Base-by-base conservation (phyloP, 2,329 filamentous ascomycete species). In the Beauveria medogensis region DNA sequence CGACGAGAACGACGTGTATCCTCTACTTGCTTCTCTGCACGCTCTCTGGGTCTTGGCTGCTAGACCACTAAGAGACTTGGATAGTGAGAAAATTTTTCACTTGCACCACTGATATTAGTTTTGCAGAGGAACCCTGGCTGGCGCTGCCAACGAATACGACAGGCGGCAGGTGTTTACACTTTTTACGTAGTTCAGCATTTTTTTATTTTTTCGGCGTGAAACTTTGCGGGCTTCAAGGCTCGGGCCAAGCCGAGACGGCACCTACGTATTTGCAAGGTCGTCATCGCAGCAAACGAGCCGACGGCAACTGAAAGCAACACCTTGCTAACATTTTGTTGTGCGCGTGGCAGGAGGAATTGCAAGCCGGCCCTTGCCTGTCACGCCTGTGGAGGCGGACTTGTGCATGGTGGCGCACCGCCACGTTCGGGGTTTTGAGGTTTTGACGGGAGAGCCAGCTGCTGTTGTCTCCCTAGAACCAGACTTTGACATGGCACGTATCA, bases 271-370 rank as follows among this genome's bases (percentile, higher is more conserved):
- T 20, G 5, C 30, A 28, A 44, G 44, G 53, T 16, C 30, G 20
- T 48, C 43, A 40, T 28, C 10, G 28, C 2, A 20, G 16, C n/a
- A 18, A 51, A 34, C 10, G 5, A 34, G 56, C 56, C 37, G 47
- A 44, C 56, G 56, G 56, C 47, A 59, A 59, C 52, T 59, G 56
- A 59, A 59, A 52, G 10, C 26, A 6, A 2, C 5, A 37, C 24
- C 20, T n/a, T n/a, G 28, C 28, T 5, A 7, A 46, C n/a, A 30
- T 22, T 20, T 8, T 40, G 41, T 16, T 37, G 12, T 37, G 34
- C 34, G 34, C 34, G 12, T 37, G 34, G 43, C n/a, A 47, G 22
- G 7, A 47, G 44, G 12, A 5, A 24, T 12, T 24, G 22, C 20
- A 12, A 34, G 12, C 30, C 30, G 3, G 30, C 10, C 10, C 10